These are phyloP conservation scores for Talaromyces marneffei DNA, from an alignment of 2,329 filamentous ascomycete species.

Conservation along the genomic window DNA sequence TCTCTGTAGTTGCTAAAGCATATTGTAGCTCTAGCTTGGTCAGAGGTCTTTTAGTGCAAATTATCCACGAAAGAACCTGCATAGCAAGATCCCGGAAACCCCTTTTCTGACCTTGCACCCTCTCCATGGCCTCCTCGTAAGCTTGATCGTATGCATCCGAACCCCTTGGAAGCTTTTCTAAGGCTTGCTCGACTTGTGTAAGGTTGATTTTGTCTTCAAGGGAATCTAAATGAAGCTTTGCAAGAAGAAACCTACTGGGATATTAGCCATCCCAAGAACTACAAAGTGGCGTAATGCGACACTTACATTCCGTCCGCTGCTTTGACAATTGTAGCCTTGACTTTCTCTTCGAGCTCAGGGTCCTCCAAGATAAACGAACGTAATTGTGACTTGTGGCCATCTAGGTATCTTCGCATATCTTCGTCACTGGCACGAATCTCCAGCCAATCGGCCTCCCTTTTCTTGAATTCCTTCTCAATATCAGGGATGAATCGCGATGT, in stretches of 20 bases:
- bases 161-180: constrained; percentile 29
- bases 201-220: constrained; percentile 16
- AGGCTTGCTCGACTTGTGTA: constrained; percentile 28
- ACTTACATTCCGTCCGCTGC: not conserved
- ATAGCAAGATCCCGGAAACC: constrained; percentile 35
- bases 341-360: not conserved
- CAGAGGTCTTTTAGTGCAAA: constrained; percentile 32
- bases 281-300: not conserved
- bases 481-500: constrained; percentile 29
- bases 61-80: constrained; percentile 39
- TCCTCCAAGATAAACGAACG: constrained; percentile 15
- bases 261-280: not conserved
- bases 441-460: constrained; percentile 1
- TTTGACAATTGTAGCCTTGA: constrained; percentile 12
- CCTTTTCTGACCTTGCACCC: constrained; percentile 37
- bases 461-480: constrained; percentile 20
- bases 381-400: constrained; percentile 19
- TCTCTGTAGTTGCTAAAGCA: not conserved
- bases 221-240: constrained; percentile 21
- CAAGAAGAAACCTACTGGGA: constrained; percentile 24
- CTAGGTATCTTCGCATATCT: constrained; percentile 31
- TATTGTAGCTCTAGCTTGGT: constrained; percentile 34
- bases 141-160: constrained; percentile 31
- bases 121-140: constrained; percentile 40
- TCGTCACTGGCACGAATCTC: constrained; percentile 31